phyloP scores from a whole-genome alignment of 257 asterid species.

The Solanum sejunctum region DNA sequence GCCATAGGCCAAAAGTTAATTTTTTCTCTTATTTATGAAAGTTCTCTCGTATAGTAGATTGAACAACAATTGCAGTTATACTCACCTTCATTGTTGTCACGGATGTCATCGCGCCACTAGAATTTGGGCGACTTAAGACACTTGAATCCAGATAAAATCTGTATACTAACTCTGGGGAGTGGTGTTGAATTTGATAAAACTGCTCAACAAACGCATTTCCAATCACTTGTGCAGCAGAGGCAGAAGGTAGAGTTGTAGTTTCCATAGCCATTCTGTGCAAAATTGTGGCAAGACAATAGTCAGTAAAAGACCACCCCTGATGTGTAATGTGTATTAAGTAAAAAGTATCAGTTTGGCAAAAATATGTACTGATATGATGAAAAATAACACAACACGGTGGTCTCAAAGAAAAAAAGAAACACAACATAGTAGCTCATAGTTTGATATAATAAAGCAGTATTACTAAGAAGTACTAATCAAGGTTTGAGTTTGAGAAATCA shows the following conservation, averaged over 20 bases:
- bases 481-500: background rate
- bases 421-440: background rate
- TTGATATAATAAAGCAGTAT: background rate
- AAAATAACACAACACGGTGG: background rate
- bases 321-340: background rate
- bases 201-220: conserved; percentile 98
- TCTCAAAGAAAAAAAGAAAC: background rate
- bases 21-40: background rate
- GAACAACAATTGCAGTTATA: background rate
- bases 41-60: background rate
- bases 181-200: conserved; percentile 78
- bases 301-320: background rate
- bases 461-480: background rate
- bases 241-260: conserved; percentile 31
- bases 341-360: background rate
- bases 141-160: conserved; percentile 76
- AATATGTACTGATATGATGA: background rate
- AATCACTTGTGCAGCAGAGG: conserved; percentile 42
- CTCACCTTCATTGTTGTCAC: conserved; percentile 85
- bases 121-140: conserved; percentile 69
- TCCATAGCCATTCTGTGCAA: conserved; percentile 48
- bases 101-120: conserved; percentile 56
- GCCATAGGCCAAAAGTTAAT: background rate
- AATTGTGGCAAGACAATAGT: background rate
- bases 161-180: conserved; percentile 59